Evolutionary conservation across 805 yeast species (phyloP).

Genomic region (Candida ulmi): DNA sequence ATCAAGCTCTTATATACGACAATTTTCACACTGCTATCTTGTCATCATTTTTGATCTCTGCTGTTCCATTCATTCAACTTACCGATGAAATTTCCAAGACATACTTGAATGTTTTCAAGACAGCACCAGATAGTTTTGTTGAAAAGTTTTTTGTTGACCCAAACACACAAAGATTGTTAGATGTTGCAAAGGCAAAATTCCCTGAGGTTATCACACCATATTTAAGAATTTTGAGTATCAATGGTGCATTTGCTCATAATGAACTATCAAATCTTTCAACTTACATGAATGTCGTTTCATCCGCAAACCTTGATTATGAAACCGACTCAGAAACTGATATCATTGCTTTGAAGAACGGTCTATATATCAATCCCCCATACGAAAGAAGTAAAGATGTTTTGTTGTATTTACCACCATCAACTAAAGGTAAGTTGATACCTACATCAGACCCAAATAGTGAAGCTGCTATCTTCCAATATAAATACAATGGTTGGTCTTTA

Average conservation of each 20-base stretch:
- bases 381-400: slow-evolving; percentile 40
- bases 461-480: slow-evolving; percentile 61
- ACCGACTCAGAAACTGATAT: slow-evolving; percentile 44
- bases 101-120: slow-evolving; percentile 23
- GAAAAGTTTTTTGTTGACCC: slow-evolving; percentile 32
- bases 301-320: slow-evolving; percentile 37
- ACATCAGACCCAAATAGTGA: slow-evolving; percentile 31
- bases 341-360: slow-evolving; percentile 41
- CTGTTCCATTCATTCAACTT: slow-evolving; percentile 42
- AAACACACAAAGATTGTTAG: slow-evolving; percentile 27
- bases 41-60: slow-evolving; percentile 28
- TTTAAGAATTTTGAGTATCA: slow-evolving; percentile 52
- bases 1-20: slow-evolving; percentile 42
- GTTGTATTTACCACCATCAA: slow-evolving; percentile 44
- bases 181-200: slow-evolving; percentile 61
- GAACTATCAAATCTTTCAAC: slow-evolving; percentile 56
- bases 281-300: slow-evolving; percentile 45
- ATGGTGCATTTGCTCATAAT: slow-evolving; percentile 60
- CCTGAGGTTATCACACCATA: slow-evolving; percentile 63
- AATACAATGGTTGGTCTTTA: slow-evolving; percentile 83
- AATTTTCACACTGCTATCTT: slow-evolving; percentile 42
- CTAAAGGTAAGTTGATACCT: slow-evolving; percentile 68
- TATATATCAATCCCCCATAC: slow-evolving; percentile 53
- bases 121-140: slow-evolving; percentile 31
- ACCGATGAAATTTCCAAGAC: slow-evolving; percentile 28